Base-by-base conservation (phyloP, 192 early-diverging fungal species). In the Coemansia sp. region DNA sequence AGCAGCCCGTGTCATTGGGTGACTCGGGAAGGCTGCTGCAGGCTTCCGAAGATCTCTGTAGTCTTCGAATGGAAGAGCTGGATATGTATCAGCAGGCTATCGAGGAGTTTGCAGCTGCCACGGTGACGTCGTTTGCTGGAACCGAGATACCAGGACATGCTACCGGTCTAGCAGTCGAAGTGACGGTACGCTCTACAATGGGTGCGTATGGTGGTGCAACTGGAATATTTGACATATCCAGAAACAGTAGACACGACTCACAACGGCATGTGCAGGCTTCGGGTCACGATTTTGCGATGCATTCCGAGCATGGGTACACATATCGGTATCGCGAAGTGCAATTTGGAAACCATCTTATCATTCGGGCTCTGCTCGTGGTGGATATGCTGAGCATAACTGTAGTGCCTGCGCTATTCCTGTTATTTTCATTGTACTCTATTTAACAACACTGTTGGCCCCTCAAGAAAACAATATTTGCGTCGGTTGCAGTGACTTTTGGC, bases 181-280 rank as follows among this genome's bases (percentile, higher is more conserved):
- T 86, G 14, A 88, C 87, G 1, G 83, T 85, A 53, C 76, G 87
- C 34, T 87, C 87, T 19, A 66, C 82, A 24, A 88, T 88, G 87
- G 87, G 84, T 31, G 85, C 62, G 25, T 87, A 70, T 61, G 71
- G 70, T 18, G 87, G 87, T 18, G 84, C 82, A 32, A 68, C 87
- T 1, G 87, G 87, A 28, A 64, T 88, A 48, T 85, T 88, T 54
- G 87, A 88, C 60, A 79, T 84, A 41, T 49, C 60, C 5, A 19
- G 50, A n/a, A 24, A 31, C 48, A 49, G 18, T 8, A 10, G 0
- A 31, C 30, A 14, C 19, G 18, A 21, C 19, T 49, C 16, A 18
- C 50, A 26, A 44, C 28, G 23, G 28, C 49, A 34, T n/a, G 51
- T 49, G 16, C 53, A n/a, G 18, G 31, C 49, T 28, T 24, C 24